These are phyloP conservation scores for Saccharomyces hybrid DNA, from an alignment of 1,139 yeast species.

Conservation along the genomic window DNA sequence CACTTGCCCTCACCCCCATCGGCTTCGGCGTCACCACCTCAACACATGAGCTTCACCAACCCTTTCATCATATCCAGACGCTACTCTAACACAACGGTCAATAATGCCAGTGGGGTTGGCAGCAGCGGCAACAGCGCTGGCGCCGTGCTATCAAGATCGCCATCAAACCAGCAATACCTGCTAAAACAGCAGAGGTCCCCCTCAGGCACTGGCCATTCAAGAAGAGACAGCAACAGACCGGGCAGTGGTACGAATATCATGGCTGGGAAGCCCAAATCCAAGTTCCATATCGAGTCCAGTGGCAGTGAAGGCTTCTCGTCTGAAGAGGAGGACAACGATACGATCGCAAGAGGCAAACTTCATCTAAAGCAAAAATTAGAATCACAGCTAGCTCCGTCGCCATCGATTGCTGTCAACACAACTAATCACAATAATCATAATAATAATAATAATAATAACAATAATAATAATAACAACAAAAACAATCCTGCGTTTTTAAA, in stretches of 20 bases:
- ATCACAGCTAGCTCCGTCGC: neutral
- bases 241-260: neutral
- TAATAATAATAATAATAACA: neutral
- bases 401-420: neutral
- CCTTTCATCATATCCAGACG: constrained; percentile 5
- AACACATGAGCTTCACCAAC: neutral
- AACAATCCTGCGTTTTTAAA: neutral
- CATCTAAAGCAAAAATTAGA: constrained; percentile 3
- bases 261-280: constrained; percentile 4
- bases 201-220: neutral
- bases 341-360: constrained; percentile 1
- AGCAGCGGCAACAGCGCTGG: too few species aligned
- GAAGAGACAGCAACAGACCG: neutral
- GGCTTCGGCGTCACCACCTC: neutral
- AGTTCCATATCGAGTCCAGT: constrained; percentile 22
- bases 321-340: constrained; percentile 16
- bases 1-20: neutral
- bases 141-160: neutral
- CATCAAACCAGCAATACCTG: neutral
- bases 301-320: constrained; percentile 24
- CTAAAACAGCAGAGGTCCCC: neutral
- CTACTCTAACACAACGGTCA: constrained; percentile 3
- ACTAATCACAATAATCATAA: neutral
- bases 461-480: neutral
- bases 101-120: constrained; percentile 1